Percentiles rank a stretch among this genome's conserved stretches.
These are phyloP conservation scores for Hymenoscyphus linearis DNA, from an alignment of 2,329 filamentous ascomycete species.

Conservation along the genomic window DNA sequence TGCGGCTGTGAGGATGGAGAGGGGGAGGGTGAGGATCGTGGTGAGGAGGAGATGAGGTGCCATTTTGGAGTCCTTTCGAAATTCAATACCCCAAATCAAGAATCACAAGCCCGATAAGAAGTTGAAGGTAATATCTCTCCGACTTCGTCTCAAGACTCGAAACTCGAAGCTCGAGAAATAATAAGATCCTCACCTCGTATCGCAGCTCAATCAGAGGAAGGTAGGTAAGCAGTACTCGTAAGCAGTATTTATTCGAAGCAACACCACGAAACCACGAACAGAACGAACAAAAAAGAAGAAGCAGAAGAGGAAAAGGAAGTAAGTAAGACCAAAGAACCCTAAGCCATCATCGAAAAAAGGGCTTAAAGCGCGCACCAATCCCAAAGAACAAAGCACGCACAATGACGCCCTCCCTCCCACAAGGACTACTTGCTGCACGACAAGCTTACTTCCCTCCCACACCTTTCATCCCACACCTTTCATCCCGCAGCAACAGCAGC, in stretches of 20 bases:
- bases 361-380: too few relatives aligned
- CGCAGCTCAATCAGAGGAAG: too few relatives aligned
- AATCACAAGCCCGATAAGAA: too few relatives aligned
- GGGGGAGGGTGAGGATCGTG: constrained; percentile 14
- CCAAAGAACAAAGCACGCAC: not conserved
- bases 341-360: too few relatives aligned
- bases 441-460: not conserved
- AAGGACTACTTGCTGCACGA: not conserved
- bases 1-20: constrained; percentile 2
- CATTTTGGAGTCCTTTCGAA: constrained; percentile 8
- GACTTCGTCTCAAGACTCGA: not conserved
- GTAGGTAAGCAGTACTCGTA: too few relatives aligned
- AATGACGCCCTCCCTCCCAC: not conserved
- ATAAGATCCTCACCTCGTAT: too few relatives aligned
- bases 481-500: not conserved
- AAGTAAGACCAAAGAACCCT: too few relatives aligned
- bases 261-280: too few relatives aligned
- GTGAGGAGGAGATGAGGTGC: constrained; percentile 9
- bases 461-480: not conserved
- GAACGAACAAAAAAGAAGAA: not conserved
- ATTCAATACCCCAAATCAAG: too few relatives aligned
- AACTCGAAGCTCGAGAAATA: too few relatives aligned
- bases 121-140: too few relatives aligned
- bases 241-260: too few relatives aligned
- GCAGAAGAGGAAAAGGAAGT: not conserved